phyloP scores from a whole-genome alignment of 768 basidiomycete genomes.

The Omphalotus guepiniiformis region DNA sequence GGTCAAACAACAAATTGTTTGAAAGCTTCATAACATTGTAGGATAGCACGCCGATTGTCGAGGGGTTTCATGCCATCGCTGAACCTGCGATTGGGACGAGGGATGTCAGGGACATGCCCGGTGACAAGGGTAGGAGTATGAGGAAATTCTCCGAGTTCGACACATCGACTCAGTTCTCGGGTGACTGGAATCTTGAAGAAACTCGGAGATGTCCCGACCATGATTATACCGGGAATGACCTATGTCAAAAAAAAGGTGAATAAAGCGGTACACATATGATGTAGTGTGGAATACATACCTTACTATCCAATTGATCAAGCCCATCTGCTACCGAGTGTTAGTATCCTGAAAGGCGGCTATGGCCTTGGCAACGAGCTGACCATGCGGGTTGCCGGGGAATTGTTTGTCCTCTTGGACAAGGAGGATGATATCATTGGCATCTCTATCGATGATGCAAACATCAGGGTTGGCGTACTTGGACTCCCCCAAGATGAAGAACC shows the following conservation, averaged over 20 bases:
- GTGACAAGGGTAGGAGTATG: constrained; percentile 1
- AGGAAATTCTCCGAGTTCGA: constrained; percentile 17
- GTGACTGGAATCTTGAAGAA: constrained; percentile 31
- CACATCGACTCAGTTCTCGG: constrained; percentile 11
- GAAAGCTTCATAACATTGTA: too few species aligned
- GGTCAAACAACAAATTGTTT: too few species aligned
- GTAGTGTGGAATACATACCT: neutral
- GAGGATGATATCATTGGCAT: constrained; percentile 17
- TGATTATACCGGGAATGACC: constrained; percentile 27
- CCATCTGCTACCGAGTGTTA: neutral
- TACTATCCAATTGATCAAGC: neutral
- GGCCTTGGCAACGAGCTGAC: constrained; percentile 7
- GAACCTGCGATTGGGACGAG: neutral
- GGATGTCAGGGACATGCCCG: constrained; percentile 8
- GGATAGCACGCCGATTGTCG: too few species aligned
- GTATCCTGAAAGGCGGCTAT: constrained; percentile 6
- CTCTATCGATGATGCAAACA: constrained; percentile 26
- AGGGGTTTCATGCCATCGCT: neutral
- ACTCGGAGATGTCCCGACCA: constrained; percentile 24
- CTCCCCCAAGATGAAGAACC: constrained; percentile 25
- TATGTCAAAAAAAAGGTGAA: too few species aligned
- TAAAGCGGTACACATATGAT: too few species aligned
- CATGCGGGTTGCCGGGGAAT: neutral
- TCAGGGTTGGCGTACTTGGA: constrained; percentile 20
- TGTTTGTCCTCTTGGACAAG: constrained; percentile 18